A percentile compares a stretch with the other conserved stretches of the same genome.
phyloP scores from a whole-genome alignment of 164 flowering plant species.

The Magnolia kwangsiensis region DNA sequence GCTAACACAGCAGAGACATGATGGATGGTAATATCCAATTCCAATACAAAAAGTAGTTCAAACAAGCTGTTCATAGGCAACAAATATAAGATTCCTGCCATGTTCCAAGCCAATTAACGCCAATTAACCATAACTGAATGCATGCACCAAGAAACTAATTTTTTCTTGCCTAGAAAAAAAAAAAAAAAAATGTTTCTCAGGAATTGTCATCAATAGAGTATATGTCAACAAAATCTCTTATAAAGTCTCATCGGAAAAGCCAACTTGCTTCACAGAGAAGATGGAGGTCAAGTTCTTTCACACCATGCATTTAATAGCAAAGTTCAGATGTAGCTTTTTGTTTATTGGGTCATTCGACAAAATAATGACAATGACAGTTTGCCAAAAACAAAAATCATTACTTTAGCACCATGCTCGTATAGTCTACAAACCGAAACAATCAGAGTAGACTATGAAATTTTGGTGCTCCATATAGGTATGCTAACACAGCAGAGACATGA shows the following conservation, averaged over 20 bases:
- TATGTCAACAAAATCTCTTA: not conserved
- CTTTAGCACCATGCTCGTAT: slow-evolving; percentile 21
- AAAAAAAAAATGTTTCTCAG: not conserved
- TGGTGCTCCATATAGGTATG: not conserved
- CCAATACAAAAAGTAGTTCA: not conserved
- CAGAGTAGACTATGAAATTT: slow-evolving; percentile 10
- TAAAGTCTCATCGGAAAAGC: not conserved
- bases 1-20: not conserved
- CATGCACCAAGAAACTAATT: not conserved
- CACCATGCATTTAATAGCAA: not conserved
- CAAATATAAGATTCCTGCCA: not conserved
- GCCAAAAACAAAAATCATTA: not conserved
- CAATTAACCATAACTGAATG: not conserved
- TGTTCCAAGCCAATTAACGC: too few relatives aligned
- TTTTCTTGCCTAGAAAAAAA: too few relatives aligned
- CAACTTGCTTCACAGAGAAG: not conserved
- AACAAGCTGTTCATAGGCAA: not conserved
- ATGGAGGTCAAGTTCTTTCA: not conserved
- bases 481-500: not conserved
- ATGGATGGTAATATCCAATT: not conserved
- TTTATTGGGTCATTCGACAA: not conserved
- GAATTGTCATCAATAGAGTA: not conserved
- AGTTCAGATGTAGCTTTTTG: not conserved
- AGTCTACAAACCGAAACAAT: slow-evolving; percentile 6
- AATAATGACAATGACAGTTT: not conserved